Conservation (phyloP, 2,329 filamentous ascomycete species). For the Leptodontidium sp. region DNA sequence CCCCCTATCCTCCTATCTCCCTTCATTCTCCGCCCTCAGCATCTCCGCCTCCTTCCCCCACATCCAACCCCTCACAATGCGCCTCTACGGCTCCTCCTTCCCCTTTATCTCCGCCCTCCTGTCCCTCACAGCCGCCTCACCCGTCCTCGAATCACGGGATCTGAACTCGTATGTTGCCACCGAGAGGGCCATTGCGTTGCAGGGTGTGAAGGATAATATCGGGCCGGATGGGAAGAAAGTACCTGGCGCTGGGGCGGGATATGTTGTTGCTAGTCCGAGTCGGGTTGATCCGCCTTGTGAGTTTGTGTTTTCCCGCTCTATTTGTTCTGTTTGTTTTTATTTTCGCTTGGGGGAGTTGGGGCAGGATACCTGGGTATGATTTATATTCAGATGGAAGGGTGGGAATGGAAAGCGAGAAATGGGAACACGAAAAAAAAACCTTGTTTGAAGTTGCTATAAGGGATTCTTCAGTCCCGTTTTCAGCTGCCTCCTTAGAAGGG, state of each 20-base stretch:
- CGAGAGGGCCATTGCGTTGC: conserved; percentile 57
- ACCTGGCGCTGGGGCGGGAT: conserved; percentile 56
- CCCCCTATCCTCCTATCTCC: not conserved
- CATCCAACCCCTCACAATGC: conserved; percentile 19
- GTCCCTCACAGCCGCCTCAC: conserved; percentile 29
- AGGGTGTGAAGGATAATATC: conserved; percentile 63
- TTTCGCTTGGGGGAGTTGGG: too few species aligned
- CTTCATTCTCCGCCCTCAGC: too few species aligned
- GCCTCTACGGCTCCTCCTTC: conserved; percentile 3
- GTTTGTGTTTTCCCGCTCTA: conserved; percentile 32
- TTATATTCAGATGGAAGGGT: too few species aligned
- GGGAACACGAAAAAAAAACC: too few species aligned
- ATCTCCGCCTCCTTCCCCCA: not conserved
- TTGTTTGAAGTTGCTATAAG: too few species aligned
- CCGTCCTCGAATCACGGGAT: conserved; percentile 30
- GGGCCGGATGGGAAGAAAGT: conserved; percentile 58
- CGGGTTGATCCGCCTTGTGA: conserved; percentile 62
- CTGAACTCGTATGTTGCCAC: conserved; percentile 51
- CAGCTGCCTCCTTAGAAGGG: not conserved
- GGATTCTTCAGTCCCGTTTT: not conserved
- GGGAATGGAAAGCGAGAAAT: too few species aligned
- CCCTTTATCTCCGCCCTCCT: conserved; percentile 17
- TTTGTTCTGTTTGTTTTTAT: too few species aligned
- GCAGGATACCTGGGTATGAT: too few species aligned
- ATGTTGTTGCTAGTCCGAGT: conserved; percentile 64